phyloP scores from a whole-genome alignment of 73 alveolate species.

The Tetrahymena borealis region DNA sequence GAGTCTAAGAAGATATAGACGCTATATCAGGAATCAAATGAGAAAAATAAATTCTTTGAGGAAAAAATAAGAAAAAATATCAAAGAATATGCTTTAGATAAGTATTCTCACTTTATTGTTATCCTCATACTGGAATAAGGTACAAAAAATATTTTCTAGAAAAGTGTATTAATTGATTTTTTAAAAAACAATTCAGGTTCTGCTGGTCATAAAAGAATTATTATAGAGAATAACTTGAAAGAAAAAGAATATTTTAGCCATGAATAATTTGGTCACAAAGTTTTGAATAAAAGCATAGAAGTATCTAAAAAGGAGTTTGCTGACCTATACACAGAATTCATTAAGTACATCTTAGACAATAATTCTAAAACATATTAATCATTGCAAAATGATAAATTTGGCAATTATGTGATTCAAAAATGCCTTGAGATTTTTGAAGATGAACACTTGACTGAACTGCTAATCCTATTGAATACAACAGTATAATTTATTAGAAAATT shows the following conservation, averaged over 20 bases:
- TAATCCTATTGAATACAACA: background rate
- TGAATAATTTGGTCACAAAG: conserved; percentile 28
- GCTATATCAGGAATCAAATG: conserved; percentile 39
- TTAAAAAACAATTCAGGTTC: no score
- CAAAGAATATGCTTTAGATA: conserved; percentile 20
- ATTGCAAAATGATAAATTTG: conserved; percentile 10
- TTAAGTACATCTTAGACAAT: background rate
- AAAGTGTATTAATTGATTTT: no score
- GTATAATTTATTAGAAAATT: background rate
- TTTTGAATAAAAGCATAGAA: conserved; percentile 21
- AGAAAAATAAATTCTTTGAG: conserved; percentile 6
- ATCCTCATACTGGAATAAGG: conserved; percentile 20
- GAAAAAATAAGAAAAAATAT: conserved; percentile 12
- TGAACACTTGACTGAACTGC: background rate
- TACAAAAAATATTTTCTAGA: no score
- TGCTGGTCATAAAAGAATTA: background rate
- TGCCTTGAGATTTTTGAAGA: conserved; percentile 28
- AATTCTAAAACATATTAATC: background rate
- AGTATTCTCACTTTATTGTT: conserved; percentile 21
- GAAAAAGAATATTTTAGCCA: background rate
- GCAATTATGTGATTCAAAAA: conserved; percentile 17
- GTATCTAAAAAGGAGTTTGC: background rate
- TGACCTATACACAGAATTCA: conserved; percentile 1
- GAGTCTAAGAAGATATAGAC: conserved; percentile 30
- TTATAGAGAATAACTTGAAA: conserved; percentile 11